phyloP scores from a whole-genome alignment of 2,329 filamentous ascomycete genomes.

The Ophiostoma sp. region DNA sequence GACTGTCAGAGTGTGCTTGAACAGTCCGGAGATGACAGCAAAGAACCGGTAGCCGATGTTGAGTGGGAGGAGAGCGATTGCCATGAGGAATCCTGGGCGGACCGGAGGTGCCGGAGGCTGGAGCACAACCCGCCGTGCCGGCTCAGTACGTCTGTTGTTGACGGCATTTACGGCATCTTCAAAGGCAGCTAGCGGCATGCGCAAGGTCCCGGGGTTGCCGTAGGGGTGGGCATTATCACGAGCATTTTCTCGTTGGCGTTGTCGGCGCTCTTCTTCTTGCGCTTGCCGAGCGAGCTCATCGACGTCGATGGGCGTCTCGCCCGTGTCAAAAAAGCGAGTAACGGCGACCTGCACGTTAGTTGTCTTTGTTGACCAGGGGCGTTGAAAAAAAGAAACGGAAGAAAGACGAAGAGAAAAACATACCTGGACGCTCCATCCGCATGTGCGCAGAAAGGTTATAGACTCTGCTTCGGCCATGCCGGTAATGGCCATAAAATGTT shows the following conservation, averaged over 20 bases:
- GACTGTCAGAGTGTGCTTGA: slow-evolving; percentile 75
- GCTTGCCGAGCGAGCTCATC: slow-evolving; percentile 47
- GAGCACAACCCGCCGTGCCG: slow-evolving; percentile 81
- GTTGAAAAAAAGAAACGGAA: too few species aligned
- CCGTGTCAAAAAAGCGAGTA: slow-evolving; percentile 82
- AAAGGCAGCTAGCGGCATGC: background rate
- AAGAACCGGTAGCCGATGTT: slow-evolving; percentile 69
- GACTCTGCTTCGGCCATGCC: slow-evolving; percentile 74
- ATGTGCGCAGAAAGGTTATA: slow-evolving; percentile 71
- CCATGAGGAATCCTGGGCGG: slow-evolving; percentile 68
- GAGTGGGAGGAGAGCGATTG: slow-evolving; percentile 75
- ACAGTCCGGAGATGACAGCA: slow-evolving; percentile 62
- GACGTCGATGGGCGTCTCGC: slow-evolving; percentile 44
- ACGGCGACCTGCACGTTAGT: slow-evolving; percentile 69
- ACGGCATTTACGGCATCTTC: background rate
- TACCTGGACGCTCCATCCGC: slow-evolving; percentile 94
- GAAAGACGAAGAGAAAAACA: background rate
- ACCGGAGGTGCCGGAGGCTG: slow-evolving; percentile 60
- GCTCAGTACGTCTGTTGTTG: slow-evolving; percentile 43
- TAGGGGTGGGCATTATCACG: slow-evolving; percentile 23
- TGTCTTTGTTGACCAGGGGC: too few species aligned
- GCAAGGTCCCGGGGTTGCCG: slow-evolving; percentile 15
- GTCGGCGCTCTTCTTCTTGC: background rate
- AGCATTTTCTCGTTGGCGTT: slow-evolving; percentile 2
- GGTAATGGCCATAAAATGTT: slow-evolving; percentile 85